phyloP scores from a whole-genome alignment of 306 rosid genomes.

The Benincasa hispida region DNA sequence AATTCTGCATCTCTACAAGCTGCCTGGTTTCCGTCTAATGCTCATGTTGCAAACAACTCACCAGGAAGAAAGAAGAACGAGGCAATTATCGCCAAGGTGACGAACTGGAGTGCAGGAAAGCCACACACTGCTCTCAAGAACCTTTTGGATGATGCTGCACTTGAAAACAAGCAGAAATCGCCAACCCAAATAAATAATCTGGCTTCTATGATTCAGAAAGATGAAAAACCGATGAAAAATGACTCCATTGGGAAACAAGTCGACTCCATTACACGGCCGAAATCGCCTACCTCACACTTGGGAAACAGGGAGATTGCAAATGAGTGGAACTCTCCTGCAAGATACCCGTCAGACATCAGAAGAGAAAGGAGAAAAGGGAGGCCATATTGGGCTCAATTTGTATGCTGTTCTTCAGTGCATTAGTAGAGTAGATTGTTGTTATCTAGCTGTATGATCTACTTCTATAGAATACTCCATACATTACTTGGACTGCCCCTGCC shows the following conservation, averaged over 20 bases:
- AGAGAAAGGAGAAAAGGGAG: slow-evolving; percentile 60
- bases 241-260: slow-evolving; percentile 30
- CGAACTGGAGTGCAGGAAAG: slow-evolving; percentile 69
- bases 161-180: slow-evolving; percentile 33
- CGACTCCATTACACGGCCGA: slow-evolving; percentile 36
- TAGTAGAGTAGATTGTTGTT: slow-evolving; percentile 10
- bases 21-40: slow-evolving; percentile 72
- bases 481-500: not conserved
- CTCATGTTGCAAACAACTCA: slow-evolving; percentile 46
- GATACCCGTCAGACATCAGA: slow-evolving; percentile 55
- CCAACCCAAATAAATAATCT: slow-evolving; percentile 28
- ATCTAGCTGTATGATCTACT: not conserved
- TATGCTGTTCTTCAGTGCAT: slow-evolving; percentile 69
- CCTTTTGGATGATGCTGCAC: slow-evolving; percentile 67
- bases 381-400: slow-evolving; percentile 76
- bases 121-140: slow-evolving; percentile 70
- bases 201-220: slow-evolving; percentile 19
- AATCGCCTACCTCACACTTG: slow-evolving; percentile 14
- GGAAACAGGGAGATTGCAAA: slow-evolving; percentile 27
- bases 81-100: slow-evolving; percentile 69
- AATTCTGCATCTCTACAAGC: slow-evolving; percentile 30
- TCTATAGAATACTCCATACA: not conserved
- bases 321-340: slow-evolving; percentile 88
- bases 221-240: slow-evolving; percentile 16
- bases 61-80: slow-evolving; percentile 65